These are phyloP conservation scores for Candida koratica DNA, from an alignment of 805 yeast genomes.

Conservation along the genomic window DNA sequence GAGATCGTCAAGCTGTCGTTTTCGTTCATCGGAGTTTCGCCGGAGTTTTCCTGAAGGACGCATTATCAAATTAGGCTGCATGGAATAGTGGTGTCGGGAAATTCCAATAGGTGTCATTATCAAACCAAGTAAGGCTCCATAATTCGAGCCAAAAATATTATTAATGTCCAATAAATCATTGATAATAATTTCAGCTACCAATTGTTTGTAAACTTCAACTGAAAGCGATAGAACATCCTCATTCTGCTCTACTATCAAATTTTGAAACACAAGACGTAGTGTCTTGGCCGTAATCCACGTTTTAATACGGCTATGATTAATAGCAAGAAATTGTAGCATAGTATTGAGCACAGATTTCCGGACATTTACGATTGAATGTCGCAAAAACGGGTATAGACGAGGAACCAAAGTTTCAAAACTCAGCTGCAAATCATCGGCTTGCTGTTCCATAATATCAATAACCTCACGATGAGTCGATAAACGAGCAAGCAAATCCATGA, in stretches of 20 bases:
- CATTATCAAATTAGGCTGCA: conserved; percentile 71
- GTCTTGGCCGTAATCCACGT: conserved; percentile 77
- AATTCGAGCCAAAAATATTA: conserved; percentile 51
- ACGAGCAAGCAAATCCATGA: conserved; percentile 88
- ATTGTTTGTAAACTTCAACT: conserved; percentile 51
- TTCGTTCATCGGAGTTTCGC: conserved; percentile 39
- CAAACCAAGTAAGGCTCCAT: conserved; percentile 58
- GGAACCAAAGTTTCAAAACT: conserved; percentile 82
- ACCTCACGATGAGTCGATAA: conserved; percentile 81
- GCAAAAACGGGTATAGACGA: conserved; percentile 80
- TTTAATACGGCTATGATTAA: conserved; percentile 47
- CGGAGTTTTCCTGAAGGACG: conserved; percentile 68
- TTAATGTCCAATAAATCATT: conserved; percentile 41
- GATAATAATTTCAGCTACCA: conserved; percentile 46
- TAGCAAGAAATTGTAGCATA: conserved; percentile 66
- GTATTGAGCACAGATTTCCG: conserved; percentile 84
- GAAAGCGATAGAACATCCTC: conserved; percentile 64
- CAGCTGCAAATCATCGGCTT: conserved; percentile 50
- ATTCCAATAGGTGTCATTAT: conserved; percentile 94
- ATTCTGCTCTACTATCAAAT: conserved; percentile 85
- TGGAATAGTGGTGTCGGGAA: conserved; percentile 79
- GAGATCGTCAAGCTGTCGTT: conserved; percentile 43
- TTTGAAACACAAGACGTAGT: conserved; percentile 77
- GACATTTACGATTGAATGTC: conserved; percentile 91
- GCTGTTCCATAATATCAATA: conserved; percentile 61